Evolutionary conservation across 164 flowering plant genomes (phyloP).

Genomic region (Umbilicus rupestris): DNA sequence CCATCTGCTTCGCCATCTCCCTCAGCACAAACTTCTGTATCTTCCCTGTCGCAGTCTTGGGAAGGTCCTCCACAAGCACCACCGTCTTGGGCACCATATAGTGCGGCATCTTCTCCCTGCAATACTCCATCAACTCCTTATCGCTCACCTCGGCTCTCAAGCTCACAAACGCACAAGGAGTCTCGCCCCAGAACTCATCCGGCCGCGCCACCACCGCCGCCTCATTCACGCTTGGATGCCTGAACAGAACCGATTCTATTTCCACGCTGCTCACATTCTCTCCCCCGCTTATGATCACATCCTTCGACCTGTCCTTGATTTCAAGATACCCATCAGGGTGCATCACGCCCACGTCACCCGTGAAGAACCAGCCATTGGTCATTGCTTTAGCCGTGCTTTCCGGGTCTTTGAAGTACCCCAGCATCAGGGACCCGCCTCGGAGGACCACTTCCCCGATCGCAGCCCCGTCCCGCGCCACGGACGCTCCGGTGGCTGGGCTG

Average conservation of each 20-base stretch:
- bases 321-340: conserved; percentile 1
- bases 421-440: background rate
- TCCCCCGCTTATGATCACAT: conserved; percentile 8
- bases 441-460: background rate
- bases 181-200: conserved; percentile 7
- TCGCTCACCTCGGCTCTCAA: conserved; percentile 3
- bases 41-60: conserved; percentile 7
- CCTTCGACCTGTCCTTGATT: conserved; percentile 8
- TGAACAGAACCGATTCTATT: background rate
- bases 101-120: conserved; percentile 7
- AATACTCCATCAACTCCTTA: conserved; percentile 5
- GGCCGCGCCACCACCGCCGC: conserved; percentile 3
- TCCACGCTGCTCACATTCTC: conserved; percentile 6
- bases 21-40: conserved; percentile 4
- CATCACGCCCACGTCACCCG: conserved; percentile 1
- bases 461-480: background rate
- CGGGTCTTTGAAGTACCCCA: conserved; percentile 5
- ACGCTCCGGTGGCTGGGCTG: background rate
- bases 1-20: conserved; percentile 4
- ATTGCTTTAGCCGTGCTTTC: background rate
- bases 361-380: conserved; percentile 1
- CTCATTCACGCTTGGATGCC: background rate
- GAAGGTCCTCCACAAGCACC: conserved; percentile 4
- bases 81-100: conserved; percentile 10
- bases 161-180: conserved; percentile 7